Evolutionary conservation across 495 filamentous ascomycete genomes (phyloP).

Genomic region (Neurospora africana): DNA sequence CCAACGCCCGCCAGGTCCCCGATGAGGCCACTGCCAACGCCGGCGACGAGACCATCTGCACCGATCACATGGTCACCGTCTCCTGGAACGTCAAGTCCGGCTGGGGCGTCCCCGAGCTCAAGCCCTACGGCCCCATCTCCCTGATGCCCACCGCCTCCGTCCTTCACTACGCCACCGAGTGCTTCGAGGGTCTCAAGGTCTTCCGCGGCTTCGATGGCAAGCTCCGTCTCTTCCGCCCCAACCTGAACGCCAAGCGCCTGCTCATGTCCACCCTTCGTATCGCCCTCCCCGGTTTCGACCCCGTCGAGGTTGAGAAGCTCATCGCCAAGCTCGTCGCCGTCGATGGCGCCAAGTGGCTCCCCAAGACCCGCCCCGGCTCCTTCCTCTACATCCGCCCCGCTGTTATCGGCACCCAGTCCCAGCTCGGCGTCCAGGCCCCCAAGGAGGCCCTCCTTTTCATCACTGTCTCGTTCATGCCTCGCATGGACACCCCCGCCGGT

Average conservation of each 20-base stretch:
- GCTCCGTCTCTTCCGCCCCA: constrained; percentile 76
- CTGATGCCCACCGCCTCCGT: constrained; percentile 78
- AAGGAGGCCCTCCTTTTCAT: constrained; percentile 78
- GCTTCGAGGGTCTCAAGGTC: constrained; percentile 83
- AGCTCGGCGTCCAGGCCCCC: constrained; percentile 73
- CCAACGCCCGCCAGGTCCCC: constrained; percentile 58
- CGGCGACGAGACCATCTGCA: constrained; percentile 50
- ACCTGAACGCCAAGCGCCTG: constrained; percentile 68
- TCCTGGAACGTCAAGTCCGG: constrained; percentile 56
- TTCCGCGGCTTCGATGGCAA: constrained; percentile 76
- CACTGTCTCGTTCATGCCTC: constrained; percentile 64
- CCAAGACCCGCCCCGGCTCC: constrained; percentile 48
- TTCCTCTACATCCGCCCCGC: constrained; percentile 77
- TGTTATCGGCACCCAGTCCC: constrained; percentile 68
- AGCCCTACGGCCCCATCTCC: constrained; percentile 67
- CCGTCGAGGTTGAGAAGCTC: constrained; percentile 60
- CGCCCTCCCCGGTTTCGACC: constrained; percentile 65
- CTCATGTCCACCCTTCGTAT: constrained; percentile 60
- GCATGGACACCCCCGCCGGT: constrained; percentile 39
- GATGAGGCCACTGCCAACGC: constrained; percentile 38
- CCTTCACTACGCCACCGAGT: constrained; percentile 85
- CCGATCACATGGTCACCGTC: constrained; percentile 83
- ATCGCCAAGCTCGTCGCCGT: constrained; percentile 58
- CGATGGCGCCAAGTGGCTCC: constrained; percentile 72
- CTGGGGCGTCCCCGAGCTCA: constrained; percentile 69